These are phyloP conservation scores for Allomyces macrogynus DNA, from an alignment of 192 early-diverging fungal genomes.

Conservation along the genomic window DNA sequence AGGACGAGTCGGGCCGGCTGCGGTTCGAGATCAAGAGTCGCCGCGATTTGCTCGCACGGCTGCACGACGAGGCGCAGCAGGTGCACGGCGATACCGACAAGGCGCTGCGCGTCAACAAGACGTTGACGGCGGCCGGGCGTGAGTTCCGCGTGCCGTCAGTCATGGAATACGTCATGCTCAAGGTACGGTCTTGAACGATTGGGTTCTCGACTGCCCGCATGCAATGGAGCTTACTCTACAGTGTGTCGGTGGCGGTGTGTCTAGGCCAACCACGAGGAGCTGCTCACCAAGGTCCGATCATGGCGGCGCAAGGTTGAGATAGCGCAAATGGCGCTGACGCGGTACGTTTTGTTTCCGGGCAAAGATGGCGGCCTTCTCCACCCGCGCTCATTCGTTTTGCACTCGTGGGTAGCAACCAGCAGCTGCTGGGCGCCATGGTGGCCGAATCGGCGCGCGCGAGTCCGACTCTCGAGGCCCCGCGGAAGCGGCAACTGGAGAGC, in stretches of 20 bases:
- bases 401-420: too few species aligned
- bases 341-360: background rate
- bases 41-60: slow-evolving; percentile 21
- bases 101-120: slow-evolving; percentile 13
- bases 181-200: background rate
- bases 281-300: slow-evolving; percentile 22
- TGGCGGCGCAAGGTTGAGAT: slow-evolving; percentile 40
- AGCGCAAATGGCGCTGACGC: slow-evolving; percentile 15
- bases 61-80: slow-evolving; percentile 16
- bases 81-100: slow-evolving; percentile 20
- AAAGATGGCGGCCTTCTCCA: too few species aligned
- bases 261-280: slow-evolving; percentile 30
- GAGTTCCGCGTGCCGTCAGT: slow-evolving; percentile 30
- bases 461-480: too few species aligned
- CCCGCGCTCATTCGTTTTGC: too few species aligned
- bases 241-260: too few species aligned
- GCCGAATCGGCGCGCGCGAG: too few species aligned
- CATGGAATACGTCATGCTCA: slow-evolving; percentile 4
- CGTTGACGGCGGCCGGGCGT: slow-evolving; percentile 18
- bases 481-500: too few species aligned
- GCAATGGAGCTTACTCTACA: too few species aligned
- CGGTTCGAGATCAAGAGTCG: slow-evolving; percentile 21
- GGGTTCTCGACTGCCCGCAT: too few species aligned
- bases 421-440: too few species aligned
- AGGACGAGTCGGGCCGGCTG: slow-evolving; percentile 19